Evolutionary conservation across 805 yeast species (phyloP).

Genomic region (Spathaspora passalidarum): DNA sequence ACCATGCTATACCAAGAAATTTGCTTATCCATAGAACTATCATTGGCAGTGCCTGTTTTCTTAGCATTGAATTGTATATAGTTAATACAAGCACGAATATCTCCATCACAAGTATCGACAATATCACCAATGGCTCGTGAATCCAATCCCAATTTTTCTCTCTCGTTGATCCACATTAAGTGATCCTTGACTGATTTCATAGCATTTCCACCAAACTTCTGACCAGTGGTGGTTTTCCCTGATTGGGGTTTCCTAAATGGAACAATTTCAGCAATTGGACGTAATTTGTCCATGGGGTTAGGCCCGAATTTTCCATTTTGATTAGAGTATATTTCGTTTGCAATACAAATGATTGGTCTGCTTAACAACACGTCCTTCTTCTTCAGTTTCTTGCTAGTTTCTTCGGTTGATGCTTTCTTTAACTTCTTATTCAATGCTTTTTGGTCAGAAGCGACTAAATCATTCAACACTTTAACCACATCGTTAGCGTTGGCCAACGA

Average conservation of each 20-base stretch:
- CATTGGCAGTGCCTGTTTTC: constrained; percentile 15
- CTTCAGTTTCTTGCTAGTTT: constrained; percentile 21
- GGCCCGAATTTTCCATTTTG: constrained; percentile 22
- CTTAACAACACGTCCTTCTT: constrained; percentile 43
- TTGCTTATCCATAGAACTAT: constrained; percentile 51
- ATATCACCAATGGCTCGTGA: constrained; percentile 58
- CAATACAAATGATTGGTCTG: constrained; percentile 88
- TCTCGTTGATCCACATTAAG: constrained; percentile 46
- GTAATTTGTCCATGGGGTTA: constrained; percentile 67
- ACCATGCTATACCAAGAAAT: constrained; percentile 67
- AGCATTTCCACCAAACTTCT: constrained; percentile 34
- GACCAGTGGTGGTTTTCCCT: constrained; percentile 43
- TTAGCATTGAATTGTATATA: constrained; percentile 63
- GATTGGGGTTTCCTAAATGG: constrained; percentile 58
- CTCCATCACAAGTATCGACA: constrained; percentile 72
- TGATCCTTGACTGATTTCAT: constrained; percentile 35
- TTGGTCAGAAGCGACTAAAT: constrained; percentile 56
- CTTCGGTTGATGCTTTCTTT: constrained; percentile 15
- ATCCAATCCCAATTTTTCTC: constrained; percentile 51
- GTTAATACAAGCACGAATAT: constrained; percentile 81
- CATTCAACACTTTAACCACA: constrained; percentile 49
- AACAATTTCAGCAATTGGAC: constrained; percentile 71
- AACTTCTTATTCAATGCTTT: constrained; percentile 40
- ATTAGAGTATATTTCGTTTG: constrained; percentile 76
- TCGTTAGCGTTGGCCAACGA: constrained; percentile 34